Evolutionary conservation across 1,284 basidiomycete genomes (phyloP).

Genomic region (Porodaedalea pini): DNA sequence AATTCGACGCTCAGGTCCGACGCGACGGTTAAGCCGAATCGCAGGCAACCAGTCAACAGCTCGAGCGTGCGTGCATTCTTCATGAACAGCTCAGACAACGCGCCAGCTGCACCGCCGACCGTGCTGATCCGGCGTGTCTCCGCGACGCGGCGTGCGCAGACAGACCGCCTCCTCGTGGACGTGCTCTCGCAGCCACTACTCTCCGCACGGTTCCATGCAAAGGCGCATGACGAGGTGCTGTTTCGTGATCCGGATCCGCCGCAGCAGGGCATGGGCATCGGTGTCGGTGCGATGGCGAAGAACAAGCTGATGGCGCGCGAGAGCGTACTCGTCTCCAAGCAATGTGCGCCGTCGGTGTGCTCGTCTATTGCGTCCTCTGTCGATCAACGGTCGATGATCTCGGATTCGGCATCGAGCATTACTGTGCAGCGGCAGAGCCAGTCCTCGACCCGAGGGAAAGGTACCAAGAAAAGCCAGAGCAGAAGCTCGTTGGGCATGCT

Average conservation of each 20-base stretch:
- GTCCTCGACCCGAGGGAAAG: background rate
- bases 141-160: constrained; percentile 58
- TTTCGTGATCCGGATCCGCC: constrained; percentile 34
- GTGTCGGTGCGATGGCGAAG: constrained; percentile 49
- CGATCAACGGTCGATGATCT: constrained; percentile 6
- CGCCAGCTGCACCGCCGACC: constrained; percentile 47
- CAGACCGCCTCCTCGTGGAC: constrained; percentile 66
- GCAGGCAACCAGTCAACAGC: constrained; percentile 14
- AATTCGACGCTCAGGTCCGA: constrained; percentile 12
- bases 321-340: constrained; percentile 49
- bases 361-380: background rate
- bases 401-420: constrained; percentile 6
- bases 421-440: constrained; percentile 4
- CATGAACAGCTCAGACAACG: constrained; percentile 32
- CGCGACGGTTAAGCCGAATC: constrained; percentile 9
- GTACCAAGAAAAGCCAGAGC: constrained; percentile 5
- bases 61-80: constrained; percentile 17
- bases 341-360: constrained; percentile 12
- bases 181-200: constrained; percentile 63
- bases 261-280: constrained; percentile 45
- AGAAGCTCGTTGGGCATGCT: constrained; percentile 13
- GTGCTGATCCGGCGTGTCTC: constrained; percentile 71
- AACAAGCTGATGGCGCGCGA: constrained; percentile 60
- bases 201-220: constrained; percentile 57
- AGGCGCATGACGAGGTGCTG: constrained; percentile 56